Base-by-base conservation (phyloP, 2,329 filamentous ascomycete genomes). In the Sarocladium brachiariae region DNA sequence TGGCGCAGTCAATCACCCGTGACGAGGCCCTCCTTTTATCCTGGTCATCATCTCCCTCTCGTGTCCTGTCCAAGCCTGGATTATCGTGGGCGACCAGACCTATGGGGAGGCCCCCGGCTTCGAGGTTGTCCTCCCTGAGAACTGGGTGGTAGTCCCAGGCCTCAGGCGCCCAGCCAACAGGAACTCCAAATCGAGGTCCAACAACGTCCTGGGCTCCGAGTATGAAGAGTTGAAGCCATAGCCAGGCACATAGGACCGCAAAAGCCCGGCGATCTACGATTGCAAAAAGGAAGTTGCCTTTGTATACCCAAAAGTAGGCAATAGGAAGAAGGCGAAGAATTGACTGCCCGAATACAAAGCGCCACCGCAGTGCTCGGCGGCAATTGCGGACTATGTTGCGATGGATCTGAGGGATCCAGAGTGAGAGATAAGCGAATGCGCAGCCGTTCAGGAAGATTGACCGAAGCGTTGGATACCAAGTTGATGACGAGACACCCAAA, bases 101-200 rank as follows among this genome's bases (percentile, higher is more conserved):
- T 52, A 96, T 87, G 0, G 91, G 90, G 55, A 96, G 69, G 1
- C 83, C 84, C 18, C 86, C 89, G 16, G 87, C 82, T 70, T 96
- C 87, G 41, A 89, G 68, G 53, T 84, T 86, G 55, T 95, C 90
- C 60, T 90, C 87, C 24, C 89, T 81, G 19, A 99, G 74, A 2
- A 96, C 76, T 0, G 90, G 92, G 65, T 99, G 92, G 64, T 99
- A 99, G 62, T 99, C 92, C 78, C 95, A 99, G 1, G 87, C 88
- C 51, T 83, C 78, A n/a, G 81, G 78, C 54, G 75, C 71, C 81
- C 81, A 85, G 48, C 79, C 77, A 39, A 80, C 77, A 2, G 84
- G 85, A 1, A 97, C 70, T 50, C 90, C 89, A 70, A 93, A 92
- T n/a, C 93, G 77, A 1, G 92, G 89, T 0, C 93, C 92, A 3